A percentile compares a stretch with the other conserved stretches of the same genome.
Conservation (phyloP, 208 protist genomes). For the Wallacemonas collosoma region DNA sequence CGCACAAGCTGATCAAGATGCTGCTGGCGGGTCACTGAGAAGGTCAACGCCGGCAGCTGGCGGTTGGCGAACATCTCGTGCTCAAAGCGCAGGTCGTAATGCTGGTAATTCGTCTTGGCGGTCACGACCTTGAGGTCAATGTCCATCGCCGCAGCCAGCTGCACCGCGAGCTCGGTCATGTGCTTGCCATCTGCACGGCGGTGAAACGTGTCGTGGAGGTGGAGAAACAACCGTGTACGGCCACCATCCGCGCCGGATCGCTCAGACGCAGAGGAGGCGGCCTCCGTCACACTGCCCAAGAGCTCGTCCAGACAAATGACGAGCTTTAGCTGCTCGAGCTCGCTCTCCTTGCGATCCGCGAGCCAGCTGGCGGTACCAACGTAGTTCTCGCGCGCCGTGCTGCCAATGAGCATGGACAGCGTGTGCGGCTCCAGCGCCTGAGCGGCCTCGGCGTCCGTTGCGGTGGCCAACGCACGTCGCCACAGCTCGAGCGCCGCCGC, state of each 20-base stretch:
- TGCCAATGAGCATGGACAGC: constrained; percentile 63
- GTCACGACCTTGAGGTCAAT: constrained; percentile 54
- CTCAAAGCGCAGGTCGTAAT: constrained; percentile 85
- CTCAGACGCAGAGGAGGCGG: background rate
- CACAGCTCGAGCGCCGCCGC: constrained; percentile 77
- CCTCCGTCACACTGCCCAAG: constrained; percentile 17
- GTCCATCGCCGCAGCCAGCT: constrained; percentile 34
- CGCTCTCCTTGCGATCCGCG: constrained; percentile 35
- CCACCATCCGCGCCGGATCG: background rate
- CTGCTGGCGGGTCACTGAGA: constrained; percentile 61
- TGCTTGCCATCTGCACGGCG: constrained; percentile 48
- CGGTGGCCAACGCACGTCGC: constrained; percentile 47
- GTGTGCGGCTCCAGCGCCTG: constrained; percentile 30
- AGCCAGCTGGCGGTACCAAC: constrained; percentile 62
- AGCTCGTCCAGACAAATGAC: constrained; percentile 82
- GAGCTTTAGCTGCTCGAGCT: constrained; percentile 50
- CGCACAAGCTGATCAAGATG: constrained; percentile 70
- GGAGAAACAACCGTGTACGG: constrained; percentile 57
- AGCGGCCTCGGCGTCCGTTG: constrained; percentile 6
- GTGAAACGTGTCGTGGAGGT: constrained; percentile 70
- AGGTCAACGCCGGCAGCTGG: constrained; percentile 71
- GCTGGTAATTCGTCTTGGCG: constrained; percentile 79
- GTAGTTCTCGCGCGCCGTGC: constrained; percentile 80
- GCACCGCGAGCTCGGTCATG: constrained; percentile 51
- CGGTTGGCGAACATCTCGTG: constrained; percentile 81